Evolutionary conservation across 257 asterid genomes (phyloP), one percentile per base, ranked within the genome.

Genomic region (Solanum chiquidenum): DNA sequence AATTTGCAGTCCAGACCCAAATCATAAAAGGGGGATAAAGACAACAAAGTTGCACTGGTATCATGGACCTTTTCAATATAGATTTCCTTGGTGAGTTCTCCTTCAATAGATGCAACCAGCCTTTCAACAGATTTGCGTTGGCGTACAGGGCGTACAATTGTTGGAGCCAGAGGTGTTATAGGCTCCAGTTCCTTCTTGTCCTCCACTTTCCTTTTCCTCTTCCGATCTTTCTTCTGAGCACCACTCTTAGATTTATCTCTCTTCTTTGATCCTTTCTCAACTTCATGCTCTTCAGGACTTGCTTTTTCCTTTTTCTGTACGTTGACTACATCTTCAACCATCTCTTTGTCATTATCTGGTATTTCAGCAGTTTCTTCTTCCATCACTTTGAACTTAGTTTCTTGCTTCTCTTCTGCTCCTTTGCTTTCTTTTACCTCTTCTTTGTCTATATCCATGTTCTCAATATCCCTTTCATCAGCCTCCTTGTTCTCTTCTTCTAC

Each of bases 41-140:
- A 79, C 16, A 44, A 44, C 40, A 79, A 79, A 27, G 64, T 27
- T 79, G 85, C n/a, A 79, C 37, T 79, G 85, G 38, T 27, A 44
- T 83, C 85, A 69, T 66, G 44, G 69, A 95, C 99, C 99, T 96
- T 94, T 89, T 94, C 99, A 91, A 97, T 92, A 71, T 62, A 92
- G 82, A 97, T 86, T n/a, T 94, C 98, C 90, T 88, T 97, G 64
- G 86, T 55, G 82, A 92, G 64, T 60, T 96, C 98, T 91, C 91
- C 92, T 86, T 97, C 99, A 87, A 96, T 88, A 86, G 91, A 89
- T 52, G 99, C 98, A 86, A 95, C 99, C 90, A 97, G 90, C 91
- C 99, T 93, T 87, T 94, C 98, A 21, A 96, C 99, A 89, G 98
- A 94, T 92, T 95, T 97, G 46, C 99, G 92, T 87, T 95, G 98